A percentile compares a stretch with the other conserved stretches of the same genome.
Conservation (phyloP, 2,329 filamentous ascomycete genomes). For the Aureobasidium sp. region DNA sequence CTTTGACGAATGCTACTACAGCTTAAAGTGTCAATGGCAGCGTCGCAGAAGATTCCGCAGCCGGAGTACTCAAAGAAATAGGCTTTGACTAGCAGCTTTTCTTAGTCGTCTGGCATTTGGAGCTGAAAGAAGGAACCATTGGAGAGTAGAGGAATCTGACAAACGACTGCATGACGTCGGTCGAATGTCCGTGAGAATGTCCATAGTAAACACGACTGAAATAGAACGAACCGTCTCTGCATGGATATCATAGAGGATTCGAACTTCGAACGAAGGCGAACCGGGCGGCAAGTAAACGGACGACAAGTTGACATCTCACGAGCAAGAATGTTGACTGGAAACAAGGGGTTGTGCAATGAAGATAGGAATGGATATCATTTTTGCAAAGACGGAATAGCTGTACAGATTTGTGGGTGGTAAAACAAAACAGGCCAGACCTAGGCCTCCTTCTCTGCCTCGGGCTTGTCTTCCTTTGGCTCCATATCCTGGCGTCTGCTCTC, state of each 20-base stretch:
- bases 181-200: too few relatives aligned
- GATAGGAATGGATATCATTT: constrained; percentile 11
- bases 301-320: not conserved
- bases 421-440: constrained; percentile 2
- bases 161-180: too few relatives aligned
- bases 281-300: not conserved
- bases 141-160: too few relatives aligned
- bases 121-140: too few relatives aligned
- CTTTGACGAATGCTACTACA: not conserved
- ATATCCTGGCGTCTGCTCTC: constrained; percentile 75
- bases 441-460: constrained; percentile 16
- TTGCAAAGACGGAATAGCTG: constrained; percentile 1
- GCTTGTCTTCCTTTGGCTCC: constrained; percentile 48
- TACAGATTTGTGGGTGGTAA: constrained; percentile 11
- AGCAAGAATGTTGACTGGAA: not conserved
- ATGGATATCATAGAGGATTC: too few relatives aligned
- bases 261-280: too few relatives aligned
- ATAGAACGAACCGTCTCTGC: too few relatives aligned
- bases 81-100: too few relatives aligned
- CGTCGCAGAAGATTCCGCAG: not conserved
- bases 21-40: not conserved
- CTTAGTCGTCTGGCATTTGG: too few relatives aligned
- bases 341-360: not conserved
- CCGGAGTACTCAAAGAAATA: too few relatives aligned
- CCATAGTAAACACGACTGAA: too few relatives aligned